Conservation (phyloP, 1,139 yeast species). For the Cylindricascospora bacillispora region DNA sequence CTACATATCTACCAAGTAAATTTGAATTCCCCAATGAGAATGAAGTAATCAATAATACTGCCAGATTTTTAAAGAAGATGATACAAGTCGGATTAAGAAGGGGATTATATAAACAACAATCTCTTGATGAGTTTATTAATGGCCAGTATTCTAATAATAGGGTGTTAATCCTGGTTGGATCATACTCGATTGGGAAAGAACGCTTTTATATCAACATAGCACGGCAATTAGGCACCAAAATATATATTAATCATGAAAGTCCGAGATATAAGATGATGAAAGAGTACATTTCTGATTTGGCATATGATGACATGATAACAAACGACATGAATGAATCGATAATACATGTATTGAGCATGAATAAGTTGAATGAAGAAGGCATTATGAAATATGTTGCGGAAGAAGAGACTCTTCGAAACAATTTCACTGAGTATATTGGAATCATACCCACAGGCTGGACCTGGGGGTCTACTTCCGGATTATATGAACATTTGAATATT, state of each 20-base stretch:
- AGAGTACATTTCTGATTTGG: background rate
- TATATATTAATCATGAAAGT: slow-evolving; percentile 7
- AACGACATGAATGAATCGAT: slow-evolving; percentile 37
- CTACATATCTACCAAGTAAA: slow-evolving; percentile 70
- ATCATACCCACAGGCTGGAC: slow-evolving; percentile 86
- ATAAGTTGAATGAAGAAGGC: slow-evolving; percentile 31
- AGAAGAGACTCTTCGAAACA: slow-evolving; percentile 6
- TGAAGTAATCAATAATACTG: slow-evolving; percentile 46
- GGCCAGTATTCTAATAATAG: background rate
- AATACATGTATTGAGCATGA: slow-evolving; percentile 64
- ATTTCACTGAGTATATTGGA: slow-evolving; percentile 42
- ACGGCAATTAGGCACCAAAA: slow-evolving; percentile 12
- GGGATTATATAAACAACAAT: slow-evolving; percentile 5
- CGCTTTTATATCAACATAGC: slow-evolving; percentile 45
- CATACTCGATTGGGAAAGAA: slow-evolving; percentile 89
- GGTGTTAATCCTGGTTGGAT: slow-evolving; percentile 45
- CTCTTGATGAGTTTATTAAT: background rate
- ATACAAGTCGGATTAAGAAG: slow-evolving; percentile 18
- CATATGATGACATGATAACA: slow-evolving; percentile 24
- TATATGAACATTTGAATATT: too few relatives aligned
- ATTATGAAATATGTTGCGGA: slow-evolving; percentile 41
- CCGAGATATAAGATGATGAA: background rate
- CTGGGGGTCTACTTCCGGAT: slow-evolving; percentile 25
- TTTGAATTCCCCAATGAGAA: slow-evolving; percentile 72
- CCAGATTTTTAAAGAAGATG: slow-evolving; percentile 37